phyloP scores from a whole-genome alignment of 2,329 filamentous ascomycete genomes.

The Ophiocordyceps sinensis region DNA sequence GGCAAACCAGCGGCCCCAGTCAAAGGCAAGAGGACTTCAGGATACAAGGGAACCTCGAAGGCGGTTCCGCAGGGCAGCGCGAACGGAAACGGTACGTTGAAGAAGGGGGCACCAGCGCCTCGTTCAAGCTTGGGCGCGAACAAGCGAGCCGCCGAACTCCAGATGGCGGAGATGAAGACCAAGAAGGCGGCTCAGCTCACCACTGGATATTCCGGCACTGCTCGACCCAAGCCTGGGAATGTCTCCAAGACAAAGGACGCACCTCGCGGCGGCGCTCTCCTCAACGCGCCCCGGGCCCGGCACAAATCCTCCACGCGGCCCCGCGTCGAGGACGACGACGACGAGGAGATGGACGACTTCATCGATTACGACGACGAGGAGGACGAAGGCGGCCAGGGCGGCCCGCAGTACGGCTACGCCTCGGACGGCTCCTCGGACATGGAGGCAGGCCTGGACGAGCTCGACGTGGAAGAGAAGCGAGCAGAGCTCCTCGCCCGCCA shows the following conservation, averaged over 20 bases:
- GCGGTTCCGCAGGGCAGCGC: conserved; percentile 11
- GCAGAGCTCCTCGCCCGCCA: conserved; percentile 48
- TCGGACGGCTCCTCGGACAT: conserved; percentile 61
- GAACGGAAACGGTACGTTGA: conserved; percentile 5
- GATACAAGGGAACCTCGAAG: conserved; percentile 19
- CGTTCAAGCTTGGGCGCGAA: conserved; percentile 6
- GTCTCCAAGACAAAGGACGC: conserved; percentile 16
- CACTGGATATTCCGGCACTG: conserved; percentile 51
- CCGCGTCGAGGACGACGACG: conserved; percentile 43
- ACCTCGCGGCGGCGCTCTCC: conserved; percentile 25
- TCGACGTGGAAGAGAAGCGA: conserved; percentile 54
- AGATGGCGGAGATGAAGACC: conserved; percentile 38
- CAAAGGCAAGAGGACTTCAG: conserved; percentile 10
- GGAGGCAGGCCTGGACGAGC: conserved; percentile 61
- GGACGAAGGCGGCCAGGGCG: conserved; percentile 20
- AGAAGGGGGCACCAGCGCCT: conserved; percentile 1
- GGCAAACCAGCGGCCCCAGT: conserved; percentile 15
- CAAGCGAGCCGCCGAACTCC: conserved; percentile 12
- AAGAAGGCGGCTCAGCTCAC: conserved; percentile 49
- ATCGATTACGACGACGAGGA: conserved; percentile 48
- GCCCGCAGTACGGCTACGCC: conserved; percentile 37
- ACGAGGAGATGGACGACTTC: conserved; percentile 47
- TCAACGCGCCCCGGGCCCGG: conserved; percentile 17
- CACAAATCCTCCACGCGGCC: conserved; percentile 16
- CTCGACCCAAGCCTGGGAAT: conserved; percentile 36